A percentile compares a stretch with the other conserved stretches of the same genome.
phyloP scores from a whole-genome alignment of 2,329 filamentous ascomycete genomes.

The Botryotinia calthae region DNA sequence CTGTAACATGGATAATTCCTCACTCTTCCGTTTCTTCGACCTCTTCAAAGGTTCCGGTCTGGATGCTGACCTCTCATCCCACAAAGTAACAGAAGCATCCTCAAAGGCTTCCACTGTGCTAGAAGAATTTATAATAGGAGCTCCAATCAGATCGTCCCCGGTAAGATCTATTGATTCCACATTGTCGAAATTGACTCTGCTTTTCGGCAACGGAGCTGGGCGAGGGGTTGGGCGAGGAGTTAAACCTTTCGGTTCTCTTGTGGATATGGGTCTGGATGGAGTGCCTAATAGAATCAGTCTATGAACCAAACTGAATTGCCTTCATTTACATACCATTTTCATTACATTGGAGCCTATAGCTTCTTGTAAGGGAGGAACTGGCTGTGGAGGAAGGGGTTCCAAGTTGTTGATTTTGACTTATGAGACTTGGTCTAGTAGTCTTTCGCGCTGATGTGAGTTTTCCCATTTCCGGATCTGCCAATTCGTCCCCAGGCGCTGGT shows the following conservation, averaged over 20 bases:
- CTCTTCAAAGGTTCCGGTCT: constrained; percentile 33
- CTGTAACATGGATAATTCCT: constrained; percentile 31
- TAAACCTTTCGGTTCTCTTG: constrained; percentile 19
- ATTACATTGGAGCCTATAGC: constrained; percentile 30
- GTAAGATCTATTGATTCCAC: constrained; percentile 39
- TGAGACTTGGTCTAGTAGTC: constrained; percentile 31
- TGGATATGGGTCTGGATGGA: constrained; percentile 24
- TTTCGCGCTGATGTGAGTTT: constrained; percentile 34
- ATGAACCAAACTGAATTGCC: neutral
- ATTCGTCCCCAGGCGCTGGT: constrained; percentile 19
- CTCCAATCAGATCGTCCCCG: constrained; percentile 27
- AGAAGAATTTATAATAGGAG: constrained; percentile 24
- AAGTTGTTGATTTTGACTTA: constrained; percentile 35
- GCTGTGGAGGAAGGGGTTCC: constrained; percentile 38
- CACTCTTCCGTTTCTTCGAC: constrained; percentile 38
- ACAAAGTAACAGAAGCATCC: constrained; percentile 26
- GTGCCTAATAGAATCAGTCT: constrained; percentile 28
- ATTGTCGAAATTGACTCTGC: constrained; percentile 24
- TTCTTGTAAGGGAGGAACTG: constrained; percentile 28
- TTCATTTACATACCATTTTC: constrained; percentile 27
- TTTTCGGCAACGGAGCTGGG: constrained; percentile 37
- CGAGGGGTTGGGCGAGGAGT: constrained; percentile 34
- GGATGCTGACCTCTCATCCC: constrained; percentile 34
- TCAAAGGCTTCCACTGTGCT: constrained; percentile 33
- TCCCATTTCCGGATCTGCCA: constrained; percentile 33